A percentile compares a stretch with the other conserved stretches of the same genome.
Evolutionary conservation across 169 alveolate genomes (phyloP).

Genomic region (Pseudocohnilembus persalinus): DNA sequence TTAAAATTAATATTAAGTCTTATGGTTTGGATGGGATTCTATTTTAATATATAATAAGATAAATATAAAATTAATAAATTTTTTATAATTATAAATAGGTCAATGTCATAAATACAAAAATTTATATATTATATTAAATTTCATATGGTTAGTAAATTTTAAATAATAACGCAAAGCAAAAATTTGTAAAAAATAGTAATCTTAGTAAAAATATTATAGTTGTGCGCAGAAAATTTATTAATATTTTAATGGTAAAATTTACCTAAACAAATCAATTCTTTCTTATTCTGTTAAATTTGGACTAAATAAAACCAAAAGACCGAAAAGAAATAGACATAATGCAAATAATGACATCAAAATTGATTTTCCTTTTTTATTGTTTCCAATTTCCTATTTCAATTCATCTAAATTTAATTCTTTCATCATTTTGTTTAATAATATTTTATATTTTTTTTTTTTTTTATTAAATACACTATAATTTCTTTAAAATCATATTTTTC

Average conservation of each 20-base stretch:
- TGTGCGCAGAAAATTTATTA: no score
- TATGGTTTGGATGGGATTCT: conserved; percentile 56
- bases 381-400: conserved; percentile 1
- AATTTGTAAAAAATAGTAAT: no score
- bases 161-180: no score
- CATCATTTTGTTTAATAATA: neutral
- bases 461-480: no score
- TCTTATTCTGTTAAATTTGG: conserved; percentile 27
- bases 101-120: no score
- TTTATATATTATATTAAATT: no score
- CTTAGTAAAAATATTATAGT: no score
- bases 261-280: neutral
- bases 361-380: neutral
- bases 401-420: conserved; percentile 3
- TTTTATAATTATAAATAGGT: no score
- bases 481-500: no score
- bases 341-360: conserved; percentile 22
- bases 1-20: conserved; percentile 44
- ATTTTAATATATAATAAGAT: conserved; percentile 31
- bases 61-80: neutral
- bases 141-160: no score
- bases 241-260: no score
- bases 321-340: conserved; percentile 2
- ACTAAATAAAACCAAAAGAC: conserved; percentile 31
- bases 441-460: no score